Base-by-base conservation (phyloP, 1,284 basidiomycete species). In the Kwoniella shivajii region DNA sequence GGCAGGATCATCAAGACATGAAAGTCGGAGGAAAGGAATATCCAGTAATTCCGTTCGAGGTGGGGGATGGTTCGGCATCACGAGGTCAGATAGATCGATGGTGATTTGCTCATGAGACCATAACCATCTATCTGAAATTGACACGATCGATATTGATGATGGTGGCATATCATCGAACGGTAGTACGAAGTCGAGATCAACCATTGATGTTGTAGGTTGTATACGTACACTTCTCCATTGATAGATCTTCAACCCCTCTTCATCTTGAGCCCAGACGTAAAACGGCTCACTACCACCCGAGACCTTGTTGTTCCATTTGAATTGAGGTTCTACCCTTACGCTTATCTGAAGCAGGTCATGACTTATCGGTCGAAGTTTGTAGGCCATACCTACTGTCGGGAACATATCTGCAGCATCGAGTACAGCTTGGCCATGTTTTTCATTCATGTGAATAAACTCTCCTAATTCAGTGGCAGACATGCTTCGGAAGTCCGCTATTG, bases 221-320 rank as follows among this genome's bases (percentile, higher is more conserved):
- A 96, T 83, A 24, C 86, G 71, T 30, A 93, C 78, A 67, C 87
- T 86, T 1, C 86, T 81, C 63, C 89, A 84, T 70, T 96, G 91
- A n/a, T 95, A 82, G 66, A 99, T 96, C 37, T 85, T 83, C 18
- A 84, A 68, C 9, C 87, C 88, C 42, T 89, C 83, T 31, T 88
- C 83, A 68, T 95, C 92, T 78, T 99, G 93, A 6, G 97, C 81
- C 95, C 96, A 99, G 46, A 99, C 78, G 86, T 92, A 96, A 79
- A 99, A 97, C 1, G 92, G 88, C 75, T 99, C 92, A 0, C 82
- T 80, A 3, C 80, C 81, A 0, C 89, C 90, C 64, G 96, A 93
- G 4, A 88, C 69, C 72, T 85, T 88, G 29, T 81, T 71, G 66
- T 82, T 89, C 96, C 96, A 99, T n/a, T 83, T 84, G 72, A 99